Evolutionary conservation across 140 eudicot species (phyloP).

Genomic region (Stevia rebaudiana): DNA sequence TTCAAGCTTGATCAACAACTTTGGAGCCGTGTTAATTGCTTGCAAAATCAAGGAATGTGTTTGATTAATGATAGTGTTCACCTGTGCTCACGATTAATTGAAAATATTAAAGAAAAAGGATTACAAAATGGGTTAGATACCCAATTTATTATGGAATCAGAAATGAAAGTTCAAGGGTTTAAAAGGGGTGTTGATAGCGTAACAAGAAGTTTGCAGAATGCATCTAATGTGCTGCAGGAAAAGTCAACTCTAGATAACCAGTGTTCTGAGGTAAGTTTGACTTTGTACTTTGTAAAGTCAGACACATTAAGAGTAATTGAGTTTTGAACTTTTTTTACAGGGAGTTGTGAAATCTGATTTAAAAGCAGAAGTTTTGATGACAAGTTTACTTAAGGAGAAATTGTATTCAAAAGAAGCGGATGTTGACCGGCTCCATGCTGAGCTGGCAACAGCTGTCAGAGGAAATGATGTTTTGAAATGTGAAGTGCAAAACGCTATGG

Average conservation of each 20-base stretch:
- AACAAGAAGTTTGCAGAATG: conserved; percentile 45
- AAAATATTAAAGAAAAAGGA: conserved; percentile 39
- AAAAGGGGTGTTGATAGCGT: conserved; percentile 62
- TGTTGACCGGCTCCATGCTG: conserved; percentile 82
- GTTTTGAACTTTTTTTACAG: conserved; percentile 30
- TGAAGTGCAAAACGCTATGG: conserved; percentile 83
- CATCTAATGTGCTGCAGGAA: conserved; percentile 45
- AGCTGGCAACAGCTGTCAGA: conserved; percentile 83
- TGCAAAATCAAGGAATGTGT: conserved; percentile 67
- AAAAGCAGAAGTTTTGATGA: conserved; percentile 73
- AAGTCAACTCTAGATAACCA: conserved; percentile 28
- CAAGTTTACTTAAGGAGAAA: conserved; percentile 69
- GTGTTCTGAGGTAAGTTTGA: conserved; percentile 46
- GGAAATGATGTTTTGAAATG: conserved; percentile 67
- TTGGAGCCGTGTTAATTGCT: conserved; percentile 46
- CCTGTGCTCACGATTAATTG: conserved; percentile 53
- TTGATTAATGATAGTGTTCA: conserved; percentile 54
- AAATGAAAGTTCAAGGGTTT: conserved; percentile 76
- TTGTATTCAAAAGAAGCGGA: conserved; percentile 66
- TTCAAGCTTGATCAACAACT: conserved; percentile 75
- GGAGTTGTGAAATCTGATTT: conserved; percentile 50
- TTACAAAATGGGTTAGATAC: conserved; percentile 41
- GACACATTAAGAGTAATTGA: background rate
- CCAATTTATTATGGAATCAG: conserved; percentile 69
- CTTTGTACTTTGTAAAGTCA: conserved; percentile 6